phyloP scores from a whole-genome alignment of 2,329 filamentous ascomycete species.

The Claviceps digitariae region DNA sequence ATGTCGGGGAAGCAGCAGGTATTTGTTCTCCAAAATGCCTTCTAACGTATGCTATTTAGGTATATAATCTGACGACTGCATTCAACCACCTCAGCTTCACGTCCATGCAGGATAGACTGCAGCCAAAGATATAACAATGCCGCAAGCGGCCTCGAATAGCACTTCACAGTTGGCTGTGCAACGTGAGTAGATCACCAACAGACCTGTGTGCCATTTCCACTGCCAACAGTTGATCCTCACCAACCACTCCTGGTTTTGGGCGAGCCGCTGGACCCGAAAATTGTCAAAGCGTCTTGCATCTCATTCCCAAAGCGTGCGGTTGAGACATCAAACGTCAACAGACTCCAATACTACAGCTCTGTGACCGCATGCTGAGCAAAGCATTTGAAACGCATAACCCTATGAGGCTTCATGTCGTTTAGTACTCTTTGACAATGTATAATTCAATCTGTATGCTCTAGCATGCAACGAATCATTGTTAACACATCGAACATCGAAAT shows the following conservation, averaged over 20 bases:
- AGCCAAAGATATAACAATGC: conserved; percentile 4
- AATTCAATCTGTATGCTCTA: not conserved
- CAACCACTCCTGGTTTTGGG: conserved; percentile 7
- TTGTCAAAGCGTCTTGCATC: conserved; percentile 4
- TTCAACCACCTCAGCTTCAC: not conserved
- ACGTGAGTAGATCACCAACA: conserved; percentile 6
- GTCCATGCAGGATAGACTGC: not conserved
- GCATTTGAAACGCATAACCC: conserved; percentile 3
- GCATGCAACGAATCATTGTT: not conserved
- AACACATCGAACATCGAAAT: not conserved
- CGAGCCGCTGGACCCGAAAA: conserved; percentile 4
- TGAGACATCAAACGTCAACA: conserved; percentile 1
- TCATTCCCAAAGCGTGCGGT: conserved; percentile 2
- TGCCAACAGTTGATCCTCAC: conserved; percentile 8
- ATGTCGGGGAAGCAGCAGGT: not conserved
- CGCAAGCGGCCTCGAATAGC: conserved; percentile 11
- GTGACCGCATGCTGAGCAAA: conserved; percentile 5
- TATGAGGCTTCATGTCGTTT: not conserved
- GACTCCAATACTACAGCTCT: not conserved
- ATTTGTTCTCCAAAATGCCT: not conserved
- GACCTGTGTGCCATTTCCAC: conserved; percentile 3
- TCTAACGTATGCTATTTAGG: conserved; percentile 5
- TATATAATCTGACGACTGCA: not conserved
- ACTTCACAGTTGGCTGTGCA: conserved; percentile 5
- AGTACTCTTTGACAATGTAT: conserved; percentile 2